phyloP scores from a whole-genome alignment of 106 monocot species.

The Allium cepa region DNA sequence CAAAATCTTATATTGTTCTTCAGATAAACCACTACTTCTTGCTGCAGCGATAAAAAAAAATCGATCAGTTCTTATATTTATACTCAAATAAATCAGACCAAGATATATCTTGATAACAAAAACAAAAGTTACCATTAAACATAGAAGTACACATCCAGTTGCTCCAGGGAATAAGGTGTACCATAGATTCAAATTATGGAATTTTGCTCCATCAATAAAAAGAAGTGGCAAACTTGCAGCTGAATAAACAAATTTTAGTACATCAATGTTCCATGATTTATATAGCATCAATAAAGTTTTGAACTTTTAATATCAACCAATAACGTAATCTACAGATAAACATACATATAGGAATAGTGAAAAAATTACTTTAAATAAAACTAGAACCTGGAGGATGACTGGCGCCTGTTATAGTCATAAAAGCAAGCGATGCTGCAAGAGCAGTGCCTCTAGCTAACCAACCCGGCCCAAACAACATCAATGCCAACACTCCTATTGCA shows the following conservation, averaged over 20 bases:
- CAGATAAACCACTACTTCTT: slow-evolving; percentile 60
- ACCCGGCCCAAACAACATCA: slow-evolving; percentile 71
- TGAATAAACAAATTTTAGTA: slow-evolving; percentile 13
- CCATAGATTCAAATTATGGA: slow-evolving; percentile 69
- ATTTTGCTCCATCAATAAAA: slow-evolving; percentile 89
- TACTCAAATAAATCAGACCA: not conserved
- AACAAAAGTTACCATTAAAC: slow-evolving; percentile 63
- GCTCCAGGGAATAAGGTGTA: slow-evolving; percentile 88
- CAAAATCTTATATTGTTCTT: slow-evolving; percentile 77
- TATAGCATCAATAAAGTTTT: not conserved
- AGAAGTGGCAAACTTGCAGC: slow-evolving; percentile 86
- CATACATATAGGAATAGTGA: not conserved
- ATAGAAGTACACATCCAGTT: slow-evolving; percentile 61
- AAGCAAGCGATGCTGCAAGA: slow-evolving; percentile 74
- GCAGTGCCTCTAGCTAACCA: slow-evolving; percentile 78
- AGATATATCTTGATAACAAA: not conserved
- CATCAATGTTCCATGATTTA: no score
- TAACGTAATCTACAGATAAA: not conserved
- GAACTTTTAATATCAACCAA: not conserved
- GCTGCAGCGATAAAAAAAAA: slow-evolving; percentile 34
- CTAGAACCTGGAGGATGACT: slow-evolving; percentile 80
- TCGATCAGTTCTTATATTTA: not conserved
- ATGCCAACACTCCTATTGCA: slow-evolving; percentile 76
- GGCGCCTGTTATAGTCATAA: slow-evolving; percentile 69
- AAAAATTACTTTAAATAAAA: not conserved